Percentiles rank a stretch among this genome's conserved stretches.
Evolutionary conservation across 164 flowering plant genomes (phyloP).

Genomic region (Tetrastigma voinierianum): DNA sequence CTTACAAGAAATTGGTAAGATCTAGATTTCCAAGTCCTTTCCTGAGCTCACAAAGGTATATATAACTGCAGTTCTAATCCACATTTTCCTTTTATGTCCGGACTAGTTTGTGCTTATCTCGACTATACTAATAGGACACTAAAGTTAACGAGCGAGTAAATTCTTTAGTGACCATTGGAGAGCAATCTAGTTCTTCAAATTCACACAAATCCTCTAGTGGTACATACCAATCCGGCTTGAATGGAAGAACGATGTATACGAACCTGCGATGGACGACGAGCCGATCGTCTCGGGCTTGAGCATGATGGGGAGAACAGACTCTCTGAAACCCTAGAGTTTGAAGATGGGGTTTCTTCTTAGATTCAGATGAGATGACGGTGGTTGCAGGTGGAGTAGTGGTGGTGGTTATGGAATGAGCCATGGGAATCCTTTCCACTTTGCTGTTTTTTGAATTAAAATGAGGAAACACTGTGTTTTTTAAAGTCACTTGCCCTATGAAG

Average conservation of each 20-base stretch:
- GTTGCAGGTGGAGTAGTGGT: slow-evolving; percentile 7
- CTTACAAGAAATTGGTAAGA: too few species aligned
- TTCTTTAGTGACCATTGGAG: too few species aligned
- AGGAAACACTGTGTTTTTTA: background rate
- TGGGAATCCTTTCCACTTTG: background rate
- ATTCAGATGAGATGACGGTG: slow-evolving; percentile 1
- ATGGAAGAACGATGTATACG: background rate
- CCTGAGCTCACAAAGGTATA: too few species aligned
- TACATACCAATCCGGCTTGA: too few species aligned
- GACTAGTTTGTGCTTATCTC: too few species aligned
- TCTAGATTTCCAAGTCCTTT: too few species aligned
- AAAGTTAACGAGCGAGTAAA: too few species aligned
- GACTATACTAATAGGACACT: too few species aligned
- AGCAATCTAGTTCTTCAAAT: too few species aligned
- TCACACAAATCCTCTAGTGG: too few species aligned
- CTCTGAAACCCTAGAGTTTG: background rate
- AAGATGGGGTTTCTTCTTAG: slow-evolving; percentile 1
- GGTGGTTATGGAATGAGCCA: slow-evolving; percentile 26
- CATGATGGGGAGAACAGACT: slow-evolving; percentile 2
- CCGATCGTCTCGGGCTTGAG: background rate
- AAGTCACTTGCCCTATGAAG: background rate
- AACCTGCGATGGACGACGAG: slow-evolving; percentile 22
- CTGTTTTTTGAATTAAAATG: background rate
- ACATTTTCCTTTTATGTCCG: too few species aligned
- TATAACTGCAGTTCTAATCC: too few species aligned